Evolutionary conservation across 192 early-diverging fungal species (phyloP).

Genomic region (Martensiomyces pterosporus): DNA sequence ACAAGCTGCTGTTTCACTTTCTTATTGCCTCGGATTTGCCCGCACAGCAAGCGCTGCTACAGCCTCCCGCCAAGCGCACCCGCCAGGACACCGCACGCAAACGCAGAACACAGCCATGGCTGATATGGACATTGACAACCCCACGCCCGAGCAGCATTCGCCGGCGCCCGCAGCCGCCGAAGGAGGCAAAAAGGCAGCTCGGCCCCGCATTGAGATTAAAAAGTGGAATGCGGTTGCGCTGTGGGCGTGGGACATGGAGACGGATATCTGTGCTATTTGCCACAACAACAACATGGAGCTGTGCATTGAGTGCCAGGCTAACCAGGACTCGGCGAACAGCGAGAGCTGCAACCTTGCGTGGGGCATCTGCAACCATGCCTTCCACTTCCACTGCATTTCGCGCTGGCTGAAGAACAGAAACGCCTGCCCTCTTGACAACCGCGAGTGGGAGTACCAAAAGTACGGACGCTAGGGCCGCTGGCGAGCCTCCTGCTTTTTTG

Average conservation of each 20-base stretch:
- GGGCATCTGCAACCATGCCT: constrained; percentile 98
- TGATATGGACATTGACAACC: constrained; percentile 13
- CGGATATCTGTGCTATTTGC: constrained; percentile 98
- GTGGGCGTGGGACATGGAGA: constrained; percentile 99
- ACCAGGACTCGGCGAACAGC: constrained; percentile 87
- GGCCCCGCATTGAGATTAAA: constrained; percentile 94
- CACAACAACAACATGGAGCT: constrained; percentile 99
- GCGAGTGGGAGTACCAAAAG: constrained; percentile 99
- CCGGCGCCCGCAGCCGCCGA: constrained; percentile 8
- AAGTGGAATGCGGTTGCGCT: constrained; percentile 99
- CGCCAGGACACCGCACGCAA: no score
- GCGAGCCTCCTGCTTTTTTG: background rate
- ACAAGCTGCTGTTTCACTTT: no score
- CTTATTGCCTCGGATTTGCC: no score
- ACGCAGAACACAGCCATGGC: constrained; percentile 10
- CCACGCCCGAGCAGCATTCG: background rate
- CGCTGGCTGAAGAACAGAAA: constrained; percentile 96
- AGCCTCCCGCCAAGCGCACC: no score
- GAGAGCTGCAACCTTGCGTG: constrained; percentile 96
- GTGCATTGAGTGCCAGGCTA: constrained; percentile 98
- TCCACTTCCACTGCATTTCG: constrained; percentile 98
- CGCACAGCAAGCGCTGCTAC: no score
- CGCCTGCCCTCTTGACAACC: constrained; percentile 96
- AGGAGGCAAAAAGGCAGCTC: constrained; percentile 17
- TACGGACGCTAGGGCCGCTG: constrained; percentile 40